phyloP scores from a whole-genome alignment of 768 basidiomycete species.

The Collybia sordida region DNA sequence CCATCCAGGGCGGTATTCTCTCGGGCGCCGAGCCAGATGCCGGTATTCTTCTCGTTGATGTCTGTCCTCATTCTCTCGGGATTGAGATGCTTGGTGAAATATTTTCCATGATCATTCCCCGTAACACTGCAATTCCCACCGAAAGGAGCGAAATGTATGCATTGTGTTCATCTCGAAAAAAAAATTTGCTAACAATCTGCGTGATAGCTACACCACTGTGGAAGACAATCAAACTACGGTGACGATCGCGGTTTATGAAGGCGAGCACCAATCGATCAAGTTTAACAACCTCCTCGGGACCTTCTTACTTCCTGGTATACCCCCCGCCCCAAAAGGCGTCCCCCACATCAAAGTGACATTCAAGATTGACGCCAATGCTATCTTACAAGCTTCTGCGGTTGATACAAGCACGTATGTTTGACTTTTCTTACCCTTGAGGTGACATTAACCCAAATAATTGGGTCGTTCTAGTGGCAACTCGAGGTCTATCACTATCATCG shows the following conservation, averaged over 20 bases:
- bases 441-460: background rate
- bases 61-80: conserved; percentile 53
- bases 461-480: conserved; percentile 65
- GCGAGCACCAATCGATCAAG: conserved; percentile 85
- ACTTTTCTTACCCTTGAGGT: background rate
- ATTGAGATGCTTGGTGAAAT: conserved; percentile 70
- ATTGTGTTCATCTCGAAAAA: background rate
- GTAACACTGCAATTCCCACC: conserved; percentile 50
- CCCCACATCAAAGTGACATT: conserved; percentile 93
- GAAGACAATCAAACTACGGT: conserved; percentile 89
- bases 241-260: conserved; percentile 87
- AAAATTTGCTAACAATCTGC: conserved; percentile 46
- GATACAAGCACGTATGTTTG: conserved; percentile 87
- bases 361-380: conserved; percentile 90
- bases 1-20: conserved; percentile 95
- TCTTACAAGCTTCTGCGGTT: conserved; percentile 88
- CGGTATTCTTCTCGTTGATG: conserved; percentile 63
- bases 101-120: conserved; percentile 52
- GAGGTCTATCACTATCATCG: conserved; percentile 89
- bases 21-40: conserved; percentile 57
- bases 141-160: conserved; percentile 41
- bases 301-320: conserved; percentile 89
- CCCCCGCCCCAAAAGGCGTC: conserved; percentile 84
- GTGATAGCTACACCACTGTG: conserved; percentile 88
- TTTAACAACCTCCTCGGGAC: conserved; percentile 90